Base-by-base conservation (phyloP, 2,329 filamentous ascomycete genomes). In the Colletotrichum liriopes region DNA sequence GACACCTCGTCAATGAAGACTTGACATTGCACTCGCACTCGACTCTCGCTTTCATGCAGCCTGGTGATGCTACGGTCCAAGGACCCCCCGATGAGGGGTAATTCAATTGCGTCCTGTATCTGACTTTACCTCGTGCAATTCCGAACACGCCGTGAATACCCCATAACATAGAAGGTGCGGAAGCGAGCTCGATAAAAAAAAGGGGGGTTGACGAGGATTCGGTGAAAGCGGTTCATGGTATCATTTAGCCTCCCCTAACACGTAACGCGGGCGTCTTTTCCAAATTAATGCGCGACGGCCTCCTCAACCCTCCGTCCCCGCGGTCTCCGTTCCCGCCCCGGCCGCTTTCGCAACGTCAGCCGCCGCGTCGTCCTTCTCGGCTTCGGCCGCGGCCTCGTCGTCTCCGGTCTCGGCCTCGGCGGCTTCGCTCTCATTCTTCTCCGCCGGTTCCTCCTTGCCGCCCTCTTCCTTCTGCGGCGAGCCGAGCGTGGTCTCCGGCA, bases 201-300 rank as follows among this genome's bases (percentile, higher is more conserved):
- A 20, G 29, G 29, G 29, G 29, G 29, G 29, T 1, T 45, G 18
- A 9, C 16, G 26, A 59, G n/a, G 29, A n/a, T 20, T 20, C 26
- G 52, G 37, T 35, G 41, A 67, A 67, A 61, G 26, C 56, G 39
- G 12, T 72, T 72, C 59, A 54, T 72, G 70, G 70, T 72, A 72
- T 72, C 70, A 72, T 72, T 23, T 72, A 29, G 39, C 20, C 26
- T 52, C 60, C 37, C 65, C 51, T 8, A n/a, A n/a, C 35, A 51
- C 47, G 23, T 43, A 62, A 55, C 18, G 49, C 8, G 47, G 35
- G 23, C 20, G n/a, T 20, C 58, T 29, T 47, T 47, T 12, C 35
- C 56, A 20, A 32, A 20, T 1, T 26, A 47, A 35, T n/a, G 11
- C 18, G 41, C 58, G 18, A 47, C 26, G 11, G 20, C 49, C 29